These are phyloP conservation scores for Diaporthe destruens DNA, from an alignment of 2,329 filamentous ascomycete species.

Conservation along the genomic window DNA sequence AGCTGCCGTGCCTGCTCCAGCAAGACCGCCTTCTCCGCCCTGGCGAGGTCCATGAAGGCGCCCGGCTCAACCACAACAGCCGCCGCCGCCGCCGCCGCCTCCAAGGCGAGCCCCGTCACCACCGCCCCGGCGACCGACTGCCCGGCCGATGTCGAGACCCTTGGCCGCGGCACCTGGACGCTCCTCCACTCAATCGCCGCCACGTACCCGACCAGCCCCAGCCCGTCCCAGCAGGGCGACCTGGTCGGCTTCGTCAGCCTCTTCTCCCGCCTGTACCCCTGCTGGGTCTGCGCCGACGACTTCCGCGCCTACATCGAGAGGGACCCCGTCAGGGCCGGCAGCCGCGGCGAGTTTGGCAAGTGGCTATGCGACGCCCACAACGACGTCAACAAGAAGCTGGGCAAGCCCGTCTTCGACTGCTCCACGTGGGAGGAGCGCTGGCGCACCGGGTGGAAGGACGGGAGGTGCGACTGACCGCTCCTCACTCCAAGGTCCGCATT, in stretches of 20 bases:
- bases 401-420: conserved; percentile 93
- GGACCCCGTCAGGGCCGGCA: conserved; percentile 73
- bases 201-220: conserved; percentile 81
- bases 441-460: conserved; percentile 87
- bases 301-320: conserved; percentile 85
- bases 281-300: conserved; percentile 94
- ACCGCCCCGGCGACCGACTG: conserved; percentile 71
- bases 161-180: conserved; percentile 93
- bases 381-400: conserved; percentile 88
- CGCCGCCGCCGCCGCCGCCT: conserved; percentile 47
- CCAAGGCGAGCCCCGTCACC: conserved; percentile 49
- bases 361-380: conserved; percentile 93
- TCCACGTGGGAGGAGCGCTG: conserved; percentile 92
- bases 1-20: conserved; percentile 81
- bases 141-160: conserved; percentile 87
- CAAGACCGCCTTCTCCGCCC: conserved; percentile 70
- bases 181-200: conserved; percentile 93
- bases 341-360: conserved; percentile 77
- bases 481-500: not conserved
- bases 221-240: conserved; percentile 77
- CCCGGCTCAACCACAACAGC: conserved; percentile 48
- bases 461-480: conserved; percentile 66
- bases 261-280: conserved; percentile 91
- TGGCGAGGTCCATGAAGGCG: conserved; percentile 61
- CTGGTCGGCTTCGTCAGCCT: conserved; percentile 82